Percentiles rank a stretch among this genome's conserved stretches.
Conservation (phyloP, 345 rosid genomes). For the Streptanthus diversifolius region DNA sequence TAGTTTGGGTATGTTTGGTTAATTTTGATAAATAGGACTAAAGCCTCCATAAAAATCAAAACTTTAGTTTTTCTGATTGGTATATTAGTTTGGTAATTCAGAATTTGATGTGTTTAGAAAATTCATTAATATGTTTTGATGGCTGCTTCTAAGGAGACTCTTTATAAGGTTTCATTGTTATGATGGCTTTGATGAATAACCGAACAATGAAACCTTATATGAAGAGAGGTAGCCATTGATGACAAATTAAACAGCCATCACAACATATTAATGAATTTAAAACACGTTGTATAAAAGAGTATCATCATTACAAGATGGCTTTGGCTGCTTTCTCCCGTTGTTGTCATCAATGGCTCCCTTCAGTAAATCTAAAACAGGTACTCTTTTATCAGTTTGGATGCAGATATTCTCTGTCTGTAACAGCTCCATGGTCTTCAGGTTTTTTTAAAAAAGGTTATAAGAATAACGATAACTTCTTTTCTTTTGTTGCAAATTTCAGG, state of each 20-base stretch:
- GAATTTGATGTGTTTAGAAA: background rate
- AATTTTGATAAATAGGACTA: background rate
- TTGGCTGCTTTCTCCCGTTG: too few species aligned
- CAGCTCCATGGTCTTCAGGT: background rate
- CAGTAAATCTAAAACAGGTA: slow-evolving; percentile 83
- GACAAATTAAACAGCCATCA: too few species aligned
- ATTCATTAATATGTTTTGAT: background rate
- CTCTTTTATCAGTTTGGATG: background rate
- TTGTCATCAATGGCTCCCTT: slow-evolving; percentile 86
- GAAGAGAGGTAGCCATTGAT: too few species aligned
- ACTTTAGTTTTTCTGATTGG: background rate
- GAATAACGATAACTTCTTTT: background rate
- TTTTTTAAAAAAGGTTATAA: background rate
- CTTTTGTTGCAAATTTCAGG: slow-evolving; percentile 40
- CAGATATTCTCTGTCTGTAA: background rate
- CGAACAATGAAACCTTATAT: too few species aligned
- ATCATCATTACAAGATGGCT: too few species aligned
- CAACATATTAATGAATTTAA: too few species aligned
- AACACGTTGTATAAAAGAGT: too few species aligned
- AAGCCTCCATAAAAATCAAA: background rate
- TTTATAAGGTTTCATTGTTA: background rate
- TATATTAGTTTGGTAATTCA: background rate
- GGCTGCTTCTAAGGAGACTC: background rate
- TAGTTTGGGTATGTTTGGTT: background rate
- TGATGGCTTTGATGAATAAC: too few species aligned